Base-by-base conservation (phyloP, 345 rosid species). In the Noccaea caerulescens region DNA sequence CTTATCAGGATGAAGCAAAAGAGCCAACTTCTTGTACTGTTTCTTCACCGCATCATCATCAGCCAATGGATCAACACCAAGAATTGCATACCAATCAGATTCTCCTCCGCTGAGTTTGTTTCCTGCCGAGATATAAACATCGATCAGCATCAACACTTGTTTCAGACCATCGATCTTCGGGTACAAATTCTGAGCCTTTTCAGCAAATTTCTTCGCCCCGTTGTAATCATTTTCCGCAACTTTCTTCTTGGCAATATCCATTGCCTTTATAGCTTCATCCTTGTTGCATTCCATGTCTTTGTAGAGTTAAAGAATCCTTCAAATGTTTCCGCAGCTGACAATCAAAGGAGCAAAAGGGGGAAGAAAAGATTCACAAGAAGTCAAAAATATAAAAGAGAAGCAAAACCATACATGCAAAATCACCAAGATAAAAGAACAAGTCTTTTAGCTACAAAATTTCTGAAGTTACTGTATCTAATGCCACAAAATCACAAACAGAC, bases 1-100 rank as follows among this genome's bases (percentile, higher is more conserved):
- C 80, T 93, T 93, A 73, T 93, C 96, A 34, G 98, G 98, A 64
- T 88, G 98, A 68, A 93, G 90, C 76, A 81, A 72, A 69, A 89
- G 76, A 36, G 87, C 92, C 41, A 89, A 77, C 81, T 82, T 88
- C 71, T 77, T 80, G 42, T 85, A 91, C 39, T 91, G 92, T 69
- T 83, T 88, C 73, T 78, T 84, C 6, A 87, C 79, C 3, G 68
- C 52, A 3, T 83, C 96, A 44, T 84, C 97, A 73, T 86, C 86
- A 72, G 84, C 91, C 69, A 53, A 77, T 2, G 91, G 86, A 67
- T 75, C 83, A 10, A 79, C 82, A 57, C 93, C 90, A 23, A 91
- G 90, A 54, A 88, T 70, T 27, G 84, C 86, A 25, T 87, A 88
- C 96, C 97, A 91, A 70, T 91, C 90, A 9, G 68, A 66, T 63